Evolutionary conservation across 495 filamentous ascomycete species (phyloP).

Genomic region (Talaromyces nanjingensis): DNA sequence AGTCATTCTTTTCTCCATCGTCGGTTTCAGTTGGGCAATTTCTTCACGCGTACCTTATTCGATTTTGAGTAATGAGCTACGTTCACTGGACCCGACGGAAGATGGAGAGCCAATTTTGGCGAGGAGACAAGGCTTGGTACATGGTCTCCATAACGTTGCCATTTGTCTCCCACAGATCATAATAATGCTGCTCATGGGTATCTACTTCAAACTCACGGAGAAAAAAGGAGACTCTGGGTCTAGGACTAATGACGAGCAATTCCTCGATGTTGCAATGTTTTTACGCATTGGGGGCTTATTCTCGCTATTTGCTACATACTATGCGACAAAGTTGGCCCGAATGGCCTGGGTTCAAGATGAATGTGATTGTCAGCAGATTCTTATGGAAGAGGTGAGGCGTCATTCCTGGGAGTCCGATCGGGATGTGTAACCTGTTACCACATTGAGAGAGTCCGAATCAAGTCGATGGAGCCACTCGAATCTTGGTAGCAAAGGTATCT

Average conservation of each 20-base stretch:
- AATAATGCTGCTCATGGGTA: neutral
- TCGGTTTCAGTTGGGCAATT: slow-evolving; percentile 2
- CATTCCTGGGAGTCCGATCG: too few relatives aligned
- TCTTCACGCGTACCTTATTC: neutral
- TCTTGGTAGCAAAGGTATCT: too few relatives aligned
- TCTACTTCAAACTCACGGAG: neutral
- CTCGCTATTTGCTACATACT: neutral
- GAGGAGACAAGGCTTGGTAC: neutral
- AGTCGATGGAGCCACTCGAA: too few relatives aligned
- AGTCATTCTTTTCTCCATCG: neutral
- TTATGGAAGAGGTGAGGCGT: neutral
- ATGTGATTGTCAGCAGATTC: neutral
- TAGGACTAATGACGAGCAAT: neutral
- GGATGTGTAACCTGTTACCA: too few relatives aligned
- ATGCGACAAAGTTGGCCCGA: neutral
- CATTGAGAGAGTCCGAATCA: too few relatives aligned
- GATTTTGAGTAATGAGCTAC: neutral
- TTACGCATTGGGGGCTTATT: neutral
- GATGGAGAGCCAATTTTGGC: neutral
- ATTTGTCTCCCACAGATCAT: slow-evolving; percentile 6
- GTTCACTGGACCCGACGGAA: neutral
- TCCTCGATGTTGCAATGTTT: neutral
- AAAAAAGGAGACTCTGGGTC: neutral
- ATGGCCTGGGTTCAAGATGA: neutral
- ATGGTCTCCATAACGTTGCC: slow-evolving; percentile 1